A percentile compares a stretch with the other conserved stretches of the same genome.
phyloP scores from a whole-genome alignment of 306 rosid species.

The Fragaria vesca region DNA sequence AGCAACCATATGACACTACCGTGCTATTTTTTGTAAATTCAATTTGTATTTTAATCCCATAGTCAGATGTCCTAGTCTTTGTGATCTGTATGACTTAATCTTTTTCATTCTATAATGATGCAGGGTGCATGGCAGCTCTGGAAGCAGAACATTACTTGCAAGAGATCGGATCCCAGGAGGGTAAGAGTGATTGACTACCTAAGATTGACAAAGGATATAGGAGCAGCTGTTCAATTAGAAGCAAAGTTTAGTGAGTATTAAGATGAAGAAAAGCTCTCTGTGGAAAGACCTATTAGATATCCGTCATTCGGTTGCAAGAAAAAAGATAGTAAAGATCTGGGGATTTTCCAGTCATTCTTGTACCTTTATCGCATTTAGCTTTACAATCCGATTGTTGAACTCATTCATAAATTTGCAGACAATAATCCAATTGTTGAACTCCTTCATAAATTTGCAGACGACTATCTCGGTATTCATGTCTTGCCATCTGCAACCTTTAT shows the following conservation, averaged over 20 bases:
- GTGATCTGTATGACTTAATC: not conserved
- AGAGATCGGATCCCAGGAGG: conserved; percentile 61
- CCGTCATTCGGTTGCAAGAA: not conserved
- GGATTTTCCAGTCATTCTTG: not conserved
- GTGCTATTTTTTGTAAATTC: not conserved
- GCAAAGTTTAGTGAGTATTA: conserved; percentile 34
- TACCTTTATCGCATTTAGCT: not conserved
- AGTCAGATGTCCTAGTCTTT: not conserved
- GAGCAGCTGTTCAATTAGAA: conserved; percentile 32
- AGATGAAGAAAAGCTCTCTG: not conserved
- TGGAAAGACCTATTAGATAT: conserved; percentile 1
- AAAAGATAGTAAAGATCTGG: too few relatives aligned
- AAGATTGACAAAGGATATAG: conserved; percentile 10
- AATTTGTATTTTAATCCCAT: not conserved
- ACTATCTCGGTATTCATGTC: not conserved
- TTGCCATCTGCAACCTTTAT: not conserved
- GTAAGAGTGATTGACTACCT: conserved; percentile 55
- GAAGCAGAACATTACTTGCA: conserved; percentile 92
- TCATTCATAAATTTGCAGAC: not conserved
- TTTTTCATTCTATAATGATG: conserved; percentile 10
- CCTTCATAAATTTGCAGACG: not conserved
- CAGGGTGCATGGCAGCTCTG: conserved; percentile 98
- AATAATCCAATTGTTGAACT: not conserved
- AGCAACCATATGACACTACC: not conserved
- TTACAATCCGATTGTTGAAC: not conserved